Evolutionary conservation across 805 yeast species (phyloP), one percentile per base, ranked within the genome.

Genomic region (Clavispora phyllophila): DNA sequence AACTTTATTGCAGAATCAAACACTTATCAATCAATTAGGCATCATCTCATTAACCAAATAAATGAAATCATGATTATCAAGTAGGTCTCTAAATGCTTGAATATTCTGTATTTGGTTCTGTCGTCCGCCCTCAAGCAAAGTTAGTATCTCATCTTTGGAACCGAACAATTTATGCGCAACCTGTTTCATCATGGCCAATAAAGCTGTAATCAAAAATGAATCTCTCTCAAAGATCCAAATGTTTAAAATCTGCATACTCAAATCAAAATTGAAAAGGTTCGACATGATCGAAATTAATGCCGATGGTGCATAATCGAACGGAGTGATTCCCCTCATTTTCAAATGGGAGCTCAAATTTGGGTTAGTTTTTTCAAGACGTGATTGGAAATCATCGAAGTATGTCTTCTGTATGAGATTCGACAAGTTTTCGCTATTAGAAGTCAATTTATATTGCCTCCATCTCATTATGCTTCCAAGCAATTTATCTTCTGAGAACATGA

Each of bases 221-320:
- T 73, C 60, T 49, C 82, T 81, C 55, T 82, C 87, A 55, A 81
- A 81, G 9, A 81, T 56, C 55, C 71, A 72, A 5, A 82, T 65
- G 55, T 84, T 90, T 46, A 84, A 52, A 6, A 83, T 49, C 13
- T 79, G 70, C 20, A 71, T 62, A 7, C 75, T 57, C 1, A 72
- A 58, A 26, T 80, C 82, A 37, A 76, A 59, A 10, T 68, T 56
- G 35, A 81, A 53, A 20, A 70, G 65, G 39, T 66, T 61, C 2
- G 80, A 56, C 52, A 81, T 76, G 15, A 79, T 46, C 9, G 69
- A 62, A 17, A 75, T 53, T 2, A 80, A 48, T 40, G 79, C 51
- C 2, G 37, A 42, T 2, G 65, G 66, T 5, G 82, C 56, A 41
- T 75, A 73, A 4, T 64, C 70, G 3, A 62, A 43, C 3, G 81